Evolutionary conservation across 805 yeast species (phyloP), one percentile per base, ranked within the genome.

Genomic region (Schizosaccharomyces lindneri): DNA sequence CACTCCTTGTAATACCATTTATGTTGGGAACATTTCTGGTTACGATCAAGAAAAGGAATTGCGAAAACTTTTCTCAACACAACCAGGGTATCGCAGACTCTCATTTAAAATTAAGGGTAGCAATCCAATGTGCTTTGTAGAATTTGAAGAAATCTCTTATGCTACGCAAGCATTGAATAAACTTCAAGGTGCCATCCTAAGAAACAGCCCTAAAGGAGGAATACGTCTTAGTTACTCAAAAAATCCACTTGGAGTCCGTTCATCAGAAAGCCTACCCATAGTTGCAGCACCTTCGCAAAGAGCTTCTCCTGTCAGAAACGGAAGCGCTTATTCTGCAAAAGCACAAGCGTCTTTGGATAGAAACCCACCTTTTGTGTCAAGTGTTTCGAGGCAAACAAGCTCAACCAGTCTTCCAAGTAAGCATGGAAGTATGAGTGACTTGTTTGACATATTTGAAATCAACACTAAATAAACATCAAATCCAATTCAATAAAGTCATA

Each of bases 41-140:
- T 96, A 93, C 74, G 95, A 97, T 1, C 84, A 94, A 2, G 98
- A 93, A 70, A 84, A 84, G 62, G 98, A 93, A 71, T 78, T 93
- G 65, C 81, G 95, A 66, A 82, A 86, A 48, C 73, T 93, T 65
- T 93, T 93, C 70, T 79, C 93, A 48, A 84, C 86, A 6, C 95
- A 90, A 68, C 81, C 83, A 63, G 98, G 98, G 1, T 93, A 93
- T 75, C 83, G 95, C 70, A 77, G 98, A 62, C 77, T 93, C 61
- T 85, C 95, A 21, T 93, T 93, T 76, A 79, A 96, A 67, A 89
- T 94, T 19, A 87, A 88, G 72, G 78, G 77, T 61, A 78, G 77
- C 66, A 97, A 98, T 4, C 98, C 98, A 62, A 93, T 93, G 97
- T 93, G 98, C 72, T 93, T 93, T 76, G 98, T 93, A 62, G 98